These are phyloP conservation scores for Flammula alnicola DNA, from an alignment of 1,284 basidiomycete species.

Conservation along the genomic window DNA sequence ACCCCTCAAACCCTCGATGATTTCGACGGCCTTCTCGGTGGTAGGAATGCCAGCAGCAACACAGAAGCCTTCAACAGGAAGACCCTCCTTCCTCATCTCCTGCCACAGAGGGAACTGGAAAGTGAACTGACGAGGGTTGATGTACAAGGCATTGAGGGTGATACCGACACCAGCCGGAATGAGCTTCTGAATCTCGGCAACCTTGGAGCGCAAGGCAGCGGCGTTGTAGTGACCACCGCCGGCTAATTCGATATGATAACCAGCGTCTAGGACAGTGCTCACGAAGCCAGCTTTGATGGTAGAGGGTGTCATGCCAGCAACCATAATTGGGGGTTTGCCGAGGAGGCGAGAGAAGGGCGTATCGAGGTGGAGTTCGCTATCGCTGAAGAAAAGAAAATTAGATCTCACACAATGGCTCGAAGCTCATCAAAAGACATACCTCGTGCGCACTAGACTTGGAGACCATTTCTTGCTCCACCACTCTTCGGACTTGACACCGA, in stretches of 20 bases:
- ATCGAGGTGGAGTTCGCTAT: conserved; percentile 91
- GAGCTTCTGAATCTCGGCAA: conserved; percentile 85
- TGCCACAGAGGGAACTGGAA: conserved; percentile 99
- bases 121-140: conserved; percentile 96
- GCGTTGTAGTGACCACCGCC: conserved; percentile 98
- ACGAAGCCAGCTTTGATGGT: conserved; percentile 95
- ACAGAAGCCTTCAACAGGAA: conserved; percentile 97
- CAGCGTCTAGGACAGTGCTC: conserved; percentile 89
- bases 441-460: conserved; percentile 87
- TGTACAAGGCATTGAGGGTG: conserved; percentile 95
- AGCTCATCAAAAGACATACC: conserved; percentile 50
- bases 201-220: conserved; percentile 85
- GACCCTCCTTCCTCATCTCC: conserved; percentile 94
- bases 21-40: conserved; percentile 93
- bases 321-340: conserved; percentile 97
- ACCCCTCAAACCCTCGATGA: conserved; percentile 77
- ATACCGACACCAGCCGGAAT: conserved; percentile 89
- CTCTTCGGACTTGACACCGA: conserved; percentile 75
- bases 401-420: conserved; percentile 3
- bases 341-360: conserved; percentile 95
- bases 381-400: conserved; percentile 48
- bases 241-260: conserved; percentile 95
- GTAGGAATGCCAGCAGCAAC: conserved; percentile 95
- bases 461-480: conserved; percentile 92
- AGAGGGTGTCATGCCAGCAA: conserved; percentile 97